Evolutionary conservation across 2,329 filamentous ascomycete species (phyloP), one percentile per base, ranked within the genome.

Genomic region (Dothideomycetes sp.): DNA sequence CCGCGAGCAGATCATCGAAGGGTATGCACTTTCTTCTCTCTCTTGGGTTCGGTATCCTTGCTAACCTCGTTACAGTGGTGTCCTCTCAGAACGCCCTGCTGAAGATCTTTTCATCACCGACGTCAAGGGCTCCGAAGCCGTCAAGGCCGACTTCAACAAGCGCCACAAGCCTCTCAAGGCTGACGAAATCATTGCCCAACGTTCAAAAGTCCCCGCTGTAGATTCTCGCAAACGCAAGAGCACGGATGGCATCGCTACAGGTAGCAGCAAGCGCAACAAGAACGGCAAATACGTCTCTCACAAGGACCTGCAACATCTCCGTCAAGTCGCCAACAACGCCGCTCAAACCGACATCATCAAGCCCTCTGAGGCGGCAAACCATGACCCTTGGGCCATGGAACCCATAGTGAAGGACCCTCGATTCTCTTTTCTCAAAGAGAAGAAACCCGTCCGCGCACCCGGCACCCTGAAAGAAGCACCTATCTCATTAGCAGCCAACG

Each of bases 1-100:
- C 50, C 86, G 91, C 54, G 82, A 93, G 45, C 84, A 96, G 67
- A 82, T 95, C 47, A 91, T 94, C 51, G 75, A 81, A 69, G 91
- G 91, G 86, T 89, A 70, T 45, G 55, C 39, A 15, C 4, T 5
- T 3, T 4, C 4, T 10, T 8, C 15, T 33, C 38, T 19, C 33
- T 17, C 25, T 20, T 16, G 25, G 23, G 12, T 11, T 10, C 4
- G 7, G 3, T 20, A 15, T 9, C 8, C n/a, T 13, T 16, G 11
- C 24, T 44, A 16, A 44, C 13, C 2, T 17, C 7, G 15, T 6
- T 49, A 25, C 50, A 93, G 87, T 62, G 91, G 89, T 60, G 75
- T 95, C 12, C 69, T 96, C 38, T 74, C 80, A 37, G 91, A 98
- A 61, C 86, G 87, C 59, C 64, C 78, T 0, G 85, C 88, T 1